Evolutionary conservation across 148 eudicot genomes (phyloP), one percentile per base, ranked within the genome.

Genomic region (Polygonum aviculare): DNA sequence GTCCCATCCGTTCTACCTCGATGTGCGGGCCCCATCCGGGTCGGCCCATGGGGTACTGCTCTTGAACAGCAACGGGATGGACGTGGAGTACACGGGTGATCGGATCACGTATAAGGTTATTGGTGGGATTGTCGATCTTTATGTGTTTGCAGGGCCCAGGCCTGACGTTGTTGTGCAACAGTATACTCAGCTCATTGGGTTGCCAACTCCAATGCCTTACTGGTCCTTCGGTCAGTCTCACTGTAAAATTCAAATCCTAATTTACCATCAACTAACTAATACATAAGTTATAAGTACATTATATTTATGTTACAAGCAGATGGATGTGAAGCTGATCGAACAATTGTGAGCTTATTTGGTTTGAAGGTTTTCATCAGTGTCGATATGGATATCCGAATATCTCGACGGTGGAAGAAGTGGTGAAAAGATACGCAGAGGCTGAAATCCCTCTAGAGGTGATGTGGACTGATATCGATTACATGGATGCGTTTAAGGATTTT

Each of bases 391-490:
- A 87, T 80, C 84, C 75, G 45, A 67, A 77, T 74, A 77, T 81
- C 21, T 7, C 75, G 44, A 84, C 81, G 70, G 77, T 87, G 18
- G 81, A 82, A 63, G 75, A 79, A n/a, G 87, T 87, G 40, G 87
- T 87, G 22, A 77, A 74, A 9, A 70, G 74, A 26, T 87, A 87
- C 72, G 75, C 84, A 69, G 49, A 78, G 76, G 79, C 81, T 31
- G 74, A 31, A 40, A 87, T 87, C 45, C 89, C 89, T 36, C 73
- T 87, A 33, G 89, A 87, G 47, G 89, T 87, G 74, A 87, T 87
- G 80, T 87, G 89, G 89, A 82, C 86, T 4, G 87, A 87, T 47
- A 87, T 87, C 22, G 89, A 87, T 79, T 87, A 87, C 83, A 87
- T 87, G 89, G 89, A 87, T 50, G 84, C 72, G 51, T 84, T 22